Percentiles rank a stretch among this genome's conserved stretches.
phyloP scores from a whole-genome alignment of 306 rosid genomes.

The Inga oerstediana region DNA sequence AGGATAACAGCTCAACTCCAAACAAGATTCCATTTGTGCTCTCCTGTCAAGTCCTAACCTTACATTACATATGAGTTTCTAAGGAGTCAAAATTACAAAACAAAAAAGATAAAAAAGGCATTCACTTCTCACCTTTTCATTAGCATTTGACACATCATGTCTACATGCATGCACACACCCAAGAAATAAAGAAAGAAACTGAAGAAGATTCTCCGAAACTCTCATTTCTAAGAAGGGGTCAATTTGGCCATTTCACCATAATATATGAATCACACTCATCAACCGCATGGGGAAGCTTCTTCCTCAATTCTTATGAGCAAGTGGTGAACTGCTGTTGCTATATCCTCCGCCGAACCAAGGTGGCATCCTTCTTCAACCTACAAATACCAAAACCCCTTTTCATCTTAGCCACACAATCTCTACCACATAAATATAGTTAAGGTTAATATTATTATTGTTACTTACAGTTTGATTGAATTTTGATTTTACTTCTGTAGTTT shows the following conservation, averaged over 20 bases:
- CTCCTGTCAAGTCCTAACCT: constrained; percentile 3
- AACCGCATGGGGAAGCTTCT: constrained; percentile 50
- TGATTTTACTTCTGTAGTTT: no score
- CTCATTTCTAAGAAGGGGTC: constrained; percentile 18
- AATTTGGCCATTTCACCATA: constrained; percentile 37
- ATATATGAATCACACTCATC: constrained; percentile 18
- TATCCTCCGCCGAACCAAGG: constrained; percentile 74
- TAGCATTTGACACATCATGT: constrained; percentile 32
- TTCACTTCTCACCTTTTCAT: constrained; percentile 19
- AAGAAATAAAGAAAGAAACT: constrained; percentile 9
- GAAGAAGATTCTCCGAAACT: constrained; percentile 6
- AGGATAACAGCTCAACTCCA: constrained; percentile 11
- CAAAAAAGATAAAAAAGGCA: not conserved
- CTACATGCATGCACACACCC: constrained; percentile 9
- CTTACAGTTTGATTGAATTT: no score
- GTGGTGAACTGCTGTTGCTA: constrained; percentile 79
- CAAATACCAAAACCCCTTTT: constrained; percentile 7
- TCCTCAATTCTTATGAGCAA: constrained; percentile 73
- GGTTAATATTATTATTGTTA: no score
- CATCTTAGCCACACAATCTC: constrained; percentile 26
- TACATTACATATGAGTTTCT: not conserved
- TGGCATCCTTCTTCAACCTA: constrained; percentile 91
- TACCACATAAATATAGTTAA: no score
- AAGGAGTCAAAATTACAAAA: constrained; percentile 3
- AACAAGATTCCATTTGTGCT: constrained; percentile 20